A percentile compares a stretch with the other conserved stretches of the same genome.
Evolutionary conservation across 1,284 basidiomycete genomes (phyloP).

Genomic region (Hemileia vastatrix): DNA sequence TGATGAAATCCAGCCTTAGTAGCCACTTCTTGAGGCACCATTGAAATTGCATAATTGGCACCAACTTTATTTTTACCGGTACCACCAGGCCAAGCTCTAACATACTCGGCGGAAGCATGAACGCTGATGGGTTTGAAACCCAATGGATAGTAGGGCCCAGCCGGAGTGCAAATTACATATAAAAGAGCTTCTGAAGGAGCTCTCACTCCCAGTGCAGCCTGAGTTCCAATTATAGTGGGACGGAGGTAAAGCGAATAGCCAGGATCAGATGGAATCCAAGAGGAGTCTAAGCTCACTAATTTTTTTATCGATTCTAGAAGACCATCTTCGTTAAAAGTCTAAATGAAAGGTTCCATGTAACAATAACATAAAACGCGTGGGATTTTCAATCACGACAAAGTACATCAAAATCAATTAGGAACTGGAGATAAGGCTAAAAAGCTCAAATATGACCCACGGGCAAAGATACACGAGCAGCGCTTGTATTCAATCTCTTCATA

Average conservation of each 20-base stretch:
- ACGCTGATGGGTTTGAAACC: conserved; percentile 94
- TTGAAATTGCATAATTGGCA: conserved; percentile 72
- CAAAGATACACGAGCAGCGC: conserved; percentile 58
- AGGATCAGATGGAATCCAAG: conserved; percentile 83
- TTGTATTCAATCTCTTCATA: conserved; percentile 68
- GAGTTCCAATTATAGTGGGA: conserved; percentile 81
- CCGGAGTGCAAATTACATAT: conserved; percentile 78
- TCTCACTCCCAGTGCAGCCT: conserved; percentile 74
- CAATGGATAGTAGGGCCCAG: conserved; percentile 86
- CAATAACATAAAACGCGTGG: no score
- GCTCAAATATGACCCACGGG: no score
- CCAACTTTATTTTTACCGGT: conserved; percentile 87
- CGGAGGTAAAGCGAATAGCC: conserved; percentile 85
- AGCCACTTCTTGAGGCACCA: conserved; percentile 77
- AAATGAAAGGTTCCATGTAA: background rate
- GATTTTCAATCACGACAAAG: no score
- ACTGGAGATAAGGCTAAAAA: no score
- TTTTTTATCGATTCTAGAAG: conserved; percentile 78
- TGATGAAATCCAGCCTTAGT: conserved; percentile 77
- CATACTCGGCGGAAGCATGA: conserved; percentile 79
- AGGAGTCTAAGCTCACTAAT: conserved; percentile 72
- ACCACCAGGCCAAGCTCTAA: conserved; percentile 82
- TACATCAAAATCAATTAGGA: no score
- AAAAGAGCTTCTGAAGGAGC: conserved; percentile 81
- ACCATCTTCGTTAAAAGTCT: conserved; percentile 66